Conservation (phyloP, 2,329 filamentous ascomycete genomes). For the Chaetomiaceae sp. region DNA sequence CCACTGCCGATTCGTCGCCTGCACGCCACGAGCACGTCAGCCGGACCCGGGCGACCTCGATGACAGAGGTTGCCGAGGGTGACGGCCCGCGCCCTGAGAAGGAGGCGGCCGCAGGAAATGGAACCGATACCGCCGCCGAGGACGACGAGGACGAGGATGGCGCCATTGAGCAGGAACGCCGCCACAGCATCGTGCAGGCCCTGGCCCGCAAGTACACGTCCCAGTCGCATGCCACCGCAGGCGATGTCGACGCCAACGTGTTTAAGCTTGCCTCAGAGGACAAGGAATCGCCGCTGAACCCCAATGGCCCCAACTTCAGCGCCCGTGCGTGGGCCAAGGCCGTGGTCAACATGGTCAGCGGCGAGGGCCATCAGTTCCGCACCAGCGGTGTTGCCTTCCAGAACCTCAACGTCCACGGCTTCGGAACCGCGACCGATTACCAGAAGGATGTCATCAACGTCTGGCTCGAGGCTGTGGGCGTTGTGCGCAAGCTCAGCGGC, state of each 20-base stretch:
- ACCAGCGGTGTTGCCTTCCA: constrained; percentile 61
- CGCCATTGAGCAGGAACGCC: constrained; percentile 44
- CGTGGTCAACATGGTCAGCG: constrained; percentile 48
- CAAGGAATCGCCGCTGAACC: constrained; percentile 43
- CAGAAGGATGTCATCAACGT: constrained; percentile 63
- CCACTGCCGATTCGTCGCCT: constrained; percentile 17
- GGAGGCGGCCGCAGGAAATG: constrained; percentile 25
- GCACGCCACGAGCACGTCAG: constrained; percentile 28
- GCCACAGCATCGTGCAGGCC: constrained; percentile 49
- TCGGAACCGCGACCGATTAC: constrained; percentile 63
- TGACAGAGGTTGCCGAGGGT: constrained; percentile 33
- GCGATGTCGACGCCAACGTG: constrained; percentile 40
- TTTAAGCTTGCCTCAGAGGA: constrained; percentile 39
- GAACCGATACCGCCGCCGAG: constrained; percentile 31
- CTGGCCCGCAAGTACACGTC: constrained; percentile 52
- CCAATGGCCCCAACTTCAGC: constrained; percentile 45
- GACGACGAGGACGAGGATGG: constrained; percentile 35
- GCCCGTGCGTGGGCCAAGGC: constrained; percentile 56
- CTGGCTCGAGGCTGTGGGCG: constrained; percentile 45
- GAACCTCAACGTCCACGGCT: constrained; percentile 65
- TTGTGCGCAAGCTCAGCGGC: constrained; percentile 48
- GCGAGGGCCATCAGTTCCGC: constrained; percentile 52
- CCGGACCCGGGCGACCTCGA: constrained; percentile 34
- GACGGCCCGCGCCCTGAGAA: constrained; percentile 29
- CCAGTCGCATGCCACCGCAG: constrained; percentile 35